phyloP scores from a whole-genome alignment of 2,329 filamentous ascomycete species.

The Pseudogymnoascus sp. region DNA sequence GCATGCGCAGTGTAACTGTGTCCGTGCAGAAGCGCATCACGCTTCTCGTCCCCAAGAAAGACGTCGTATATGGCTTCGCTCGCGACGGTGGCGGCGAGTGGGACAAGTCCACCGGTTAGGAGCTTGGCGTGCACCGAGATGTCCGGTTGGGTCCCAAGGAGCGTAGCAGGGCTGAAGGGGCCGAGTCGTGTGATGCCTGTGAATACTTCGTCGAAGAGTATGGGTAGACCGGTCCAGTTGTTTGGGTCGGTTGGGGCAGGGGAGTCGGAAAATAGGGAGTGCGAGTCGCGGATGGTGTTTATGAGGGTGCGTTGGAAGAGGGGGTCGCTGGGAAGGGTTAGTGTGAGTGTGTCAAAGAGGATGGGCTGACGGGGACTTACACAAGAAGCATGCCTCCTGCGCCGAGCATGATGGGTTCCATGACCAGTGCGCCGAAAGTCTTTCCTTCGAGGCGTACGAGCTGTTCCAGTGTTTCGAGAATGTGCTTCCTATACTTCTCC shows the following conservation, averaged over 20 bases:
- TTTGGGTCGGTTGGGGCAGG: conserved; percentile 15
- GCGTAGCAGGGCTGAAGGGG: conserved; percentile 59
- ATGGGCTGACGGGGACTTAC: conserved; percentile 36
- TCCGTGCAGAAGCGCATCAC: conserved; percentile 70
- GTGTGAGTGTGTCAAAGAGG: neutral
- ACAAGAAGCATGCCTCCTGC: conserved; percentile 79
- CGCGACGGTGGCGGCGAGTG: conserved; percentile 67
- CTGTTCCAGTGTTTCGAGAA: conserved; percentile 43
- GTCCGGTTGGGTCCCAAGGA: conserved; percentile 61
- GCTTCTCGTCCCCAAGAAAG: conserved; percentile 65
- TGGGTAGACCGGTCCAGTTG: conserved; percentile 64
- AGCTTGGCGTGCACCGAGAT: conserved; percentile 78
- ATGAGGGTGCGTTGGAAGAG: conserved; percentile 70
- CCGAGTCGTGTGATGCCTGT: conserved; percentile 78
- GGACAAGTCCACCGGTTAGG: conserved; percentile 70
- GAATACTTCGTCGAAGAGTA: conserved; percentile 83
- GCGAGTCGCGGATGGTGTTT: conserved; percentile 52
- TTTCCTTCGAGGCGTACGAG: conserved; percentile 47
- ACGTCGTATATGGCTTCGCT: conserved; percentile 64
- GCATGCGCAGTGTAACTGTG: conserved; percentile 84
- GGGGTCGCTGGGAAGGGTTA: conserved; percentile 51
- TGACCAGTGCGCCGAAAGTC: conserved; percentile 67
- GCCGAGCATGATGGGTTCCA: conserved; percentile 73
- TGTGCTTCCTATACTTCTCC: conserved; percentile 50
- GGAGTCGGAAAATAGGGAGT: conserved; percentile 42